phyloP scores from a whole-genome alignment of 2,329 filamentous ascomycete species.

The Bipolaris zeicola region DNA sequence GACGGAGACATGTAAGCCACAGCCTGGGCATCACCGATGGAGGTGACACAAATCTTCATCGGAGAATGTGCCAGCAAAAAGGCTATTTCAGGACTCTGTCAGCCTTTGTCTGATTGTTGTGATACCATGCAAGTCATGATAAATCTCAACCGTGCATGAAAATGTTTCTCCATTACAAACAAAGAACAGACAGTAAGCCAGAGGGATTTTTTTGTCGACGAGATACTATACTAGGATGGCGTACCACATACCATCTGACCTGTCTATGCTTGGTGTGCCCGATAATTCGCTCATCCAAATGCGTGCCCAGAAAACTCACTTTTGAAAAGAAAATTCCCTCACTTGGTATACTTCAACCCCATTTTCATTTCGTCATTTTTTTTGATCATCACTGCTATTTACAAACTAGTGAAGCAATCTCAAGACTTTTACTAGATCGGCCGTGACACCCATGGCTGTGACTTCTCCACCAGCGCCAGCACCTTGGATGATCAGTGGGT shows the following conservation, averaged over 20 bases:
- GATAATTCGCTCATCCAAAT: too few species aligned
- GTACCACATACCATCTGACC: too few species aligned
- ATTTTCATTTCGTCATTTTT: not conserved
- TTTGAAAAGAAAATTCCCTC: too few species aligned
- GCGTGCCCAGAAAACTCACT: too few species aligned
- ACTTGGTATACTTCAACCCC: too few species aligned
- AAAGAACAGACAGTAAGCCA: not conserved
- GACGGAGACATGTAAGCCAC: not conserved
- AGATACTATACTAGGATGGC: too few species aligned
- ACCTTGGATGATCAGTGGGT: constrained; percentile 92
- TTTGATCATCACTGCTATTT: not conserved
- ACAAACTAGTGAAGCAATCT: constrained; percentile 64
- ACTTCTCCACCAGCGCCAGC: constrained; percentile 93
- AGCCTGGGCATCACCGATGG: not conserved
- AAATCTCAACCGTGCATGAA: not conserved
- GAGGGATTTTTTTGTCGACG: too few species aligned
- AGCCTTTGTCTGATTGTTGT: not conserved
- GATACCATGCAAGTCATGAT: not conserved
- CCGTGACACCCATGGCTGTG: constrained; percentile 97
- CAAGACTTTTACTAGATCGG: constrained; percentile 87
- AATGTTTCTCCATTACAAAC: not conserved
- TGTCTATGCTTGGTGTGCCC: too few species aligned
- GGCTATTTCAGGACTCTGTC: not conserved
- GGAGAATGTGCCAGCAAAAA: not conserved
- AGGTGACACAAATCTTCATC: not conserved